Base-by-base conservation (phyloP, 2,329 filamentous ascomycete species). In the Fusarium sp. region DNA sequence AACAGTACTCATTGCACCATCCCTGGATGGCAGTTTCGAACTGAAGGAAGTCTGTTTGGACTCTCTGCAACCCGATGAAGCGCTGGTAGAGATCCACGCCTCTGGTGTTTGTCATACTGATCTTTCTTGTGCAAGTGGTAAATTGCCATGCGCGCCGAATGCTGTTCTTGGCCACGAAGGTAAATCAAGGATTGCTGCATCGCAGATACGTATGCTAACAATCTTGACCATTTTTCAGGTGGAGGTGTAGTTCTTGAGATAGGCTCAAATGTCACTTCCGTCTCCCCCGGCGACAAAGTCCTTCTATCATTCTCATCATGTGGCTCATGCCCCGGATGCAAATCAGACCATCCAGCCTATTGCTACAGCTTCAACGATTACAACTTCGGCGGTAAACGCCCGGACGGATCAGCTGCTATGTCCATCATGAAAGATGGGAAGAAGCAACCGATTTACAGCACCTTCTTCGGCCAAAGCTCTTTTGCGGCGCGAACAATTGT, bases 91-190 rank as follows among this genome's bases (percentile, higher is more conserved):
- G 22, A 63, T 73, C 0, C 59, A 68, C 29, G 71, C 70, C 1
- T 52, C 53, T 1, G 70, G 71, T 2, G 36, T 73, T 9, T 73
- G 71, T 14, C 70, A 73, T 27, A 72, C 70, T 6, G 71, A 73
- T 5, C 22, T 70, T 81, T 81, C 79, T 90, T 93, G 78, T 92
- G 59, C 59, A 20, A 62, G 35, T 7, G 71, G 70, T 1, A 73
- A 61, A 22, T 18, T 73, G 1, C 58, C 62, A 3, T 60, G 59
- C 20, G 39, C 22, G 1, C 46, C 47, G 0, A 60, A 60, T 9
- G 62, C 58, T 0, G 66, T 73, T 1, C 66, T 73, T 7, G 71
- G 71, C 2, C 71, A 73, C 9, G 71, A 73, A 72, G 71, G 70
- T 89, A 75, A 90, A 89, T 35, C 18, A 25, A 7, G 12, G 2